These are phyloP conservation scores for Clarireedia hainanense DNA, from an alignment of 2,329 filamentous ascomycete genomes.

Conservation along the genomic window DNA sequence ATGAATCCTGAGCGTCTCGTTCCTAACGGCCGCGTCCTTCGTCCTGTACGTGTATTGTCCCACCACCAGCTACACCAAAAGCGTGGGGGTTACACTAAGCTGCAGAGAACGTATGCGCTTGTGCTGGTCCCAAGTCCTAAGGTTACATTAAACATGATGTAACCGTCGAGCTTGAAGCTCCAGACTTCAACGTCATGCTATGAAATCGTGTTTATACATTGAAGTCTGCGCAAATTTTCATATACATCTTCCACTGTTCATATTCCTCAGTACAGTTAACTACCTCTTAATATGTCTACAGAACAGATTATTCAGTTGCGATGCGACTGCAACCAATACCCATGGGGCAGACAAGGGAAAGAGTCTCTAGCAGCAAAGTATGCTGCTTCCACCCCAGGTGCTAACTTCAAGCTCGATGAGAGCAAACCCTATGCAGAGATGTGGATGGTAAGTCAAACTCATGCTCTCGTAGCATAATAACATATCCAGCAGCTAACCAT, in stretches of 20 bases:
- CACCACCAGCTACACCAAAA: no score
- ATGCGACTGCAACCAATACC: slow-evolving; percentile 42
- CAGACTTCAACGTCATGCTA: not conserved
- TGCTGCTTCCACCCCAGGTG: slow-evolving; percentile 56
- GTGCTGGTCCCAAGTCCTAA: no score
- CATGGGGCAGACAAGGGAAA: slow-evolving; percentile 61
- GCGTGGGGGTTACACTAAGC: no score
- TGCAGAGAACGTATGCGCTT: no score
- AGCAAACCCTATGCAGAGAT: slow-evolving; percentile 52
- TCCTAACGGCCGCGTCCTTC: no score
- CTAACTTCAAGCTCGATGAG: slow-evolving; percentile 56
- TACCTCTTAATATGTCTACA: slow-evolving; percentile 8
- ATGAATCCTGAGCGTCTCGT: no score
- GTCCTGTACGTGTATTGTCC: no score
- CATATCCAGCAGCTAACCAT: not conserved
- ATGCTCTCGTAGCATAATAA: not conserved
- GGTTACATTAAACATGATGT: not conserved
- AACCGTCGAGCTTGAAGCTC: not conserved
- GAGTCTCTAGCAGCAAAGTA: slow-evolving; percentile 58
- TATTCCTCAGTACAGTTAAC: no score
- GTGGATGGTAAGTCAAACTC: not conserved
- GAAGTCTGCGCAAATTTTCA: no score
- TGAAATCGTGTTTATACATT: no score
- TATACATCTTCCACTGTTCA: no score
- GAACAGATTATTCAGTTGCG: slow-evolving; percentile 43